Evolutionary conservation across 805 yeast genomes (phyloP).

Genomic region (Kazachstania taianensis): DNA sequence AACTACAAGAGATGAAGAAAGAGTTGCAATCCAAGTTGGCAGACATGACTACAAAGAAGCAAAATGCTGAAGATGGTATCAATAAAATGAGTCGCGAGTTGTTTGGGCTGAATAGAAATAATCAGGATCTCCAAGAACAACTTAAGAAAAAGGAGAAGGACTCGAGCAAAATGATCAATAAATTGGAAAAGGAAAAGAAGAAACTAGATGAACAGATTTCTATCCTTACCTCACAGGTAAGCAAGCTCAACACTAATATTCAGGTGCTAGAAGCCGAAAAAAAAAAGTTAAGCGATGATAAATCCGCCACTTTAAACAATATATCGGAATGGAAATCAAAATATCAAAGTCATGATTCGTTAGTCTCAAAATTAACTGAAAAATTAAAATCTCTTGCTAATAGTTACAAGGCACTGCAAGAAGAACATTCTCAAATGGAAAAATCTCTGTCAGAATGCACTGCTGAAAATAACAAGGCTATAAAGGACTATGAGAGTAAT

Average conservation of each 20-base stretch:
- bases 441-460: conserved; percentile 7
- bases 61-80: conserved; percentile 73
- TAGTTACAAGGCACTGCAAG: conserved; percentile 21
- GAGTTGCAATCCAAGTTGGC: conserved; percentile 22
- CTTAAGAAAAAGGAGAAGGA: conserved; percentile 37
- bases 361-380: conserved; percentile 36
- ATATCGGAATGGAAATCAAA: conserved; percentile 18
- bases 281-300: conserved; percentile 16
- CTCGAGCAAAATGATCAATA: conserved; percentile 27
- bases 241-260: conserved; percentile 8
- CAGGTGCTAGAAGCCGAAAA: conserved; percentile 6
- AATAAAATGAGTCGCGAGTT: conserved; percentile 85
- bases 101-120: conserved; percentile 51
- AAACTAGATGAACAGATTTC: conserved; percentile 12
- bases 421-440: conserved; percentile 17
- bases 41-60: conserved; percentile 32
- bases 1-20: conserved; percentile 14
- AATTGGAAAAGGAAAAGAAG: conserved; percentile 18
- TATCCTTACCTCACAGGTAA: conserved; percentile 14
- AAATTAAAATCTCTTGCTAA: conserved; percentile 37
- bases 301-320: conserved; percentile 16
- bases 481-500: conserved; percentile 7
- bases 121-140: conserved; percentile 39
- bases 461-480: conserved; percentile 8
- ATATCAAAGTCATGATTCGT: conserved; percentile 25